Percentiles rank a stretch among this genome's conserved stretches.
Conservation (phyloP, 768 basidiomycete genomes). For the Tricholoma bakamatsutake region DNA sequence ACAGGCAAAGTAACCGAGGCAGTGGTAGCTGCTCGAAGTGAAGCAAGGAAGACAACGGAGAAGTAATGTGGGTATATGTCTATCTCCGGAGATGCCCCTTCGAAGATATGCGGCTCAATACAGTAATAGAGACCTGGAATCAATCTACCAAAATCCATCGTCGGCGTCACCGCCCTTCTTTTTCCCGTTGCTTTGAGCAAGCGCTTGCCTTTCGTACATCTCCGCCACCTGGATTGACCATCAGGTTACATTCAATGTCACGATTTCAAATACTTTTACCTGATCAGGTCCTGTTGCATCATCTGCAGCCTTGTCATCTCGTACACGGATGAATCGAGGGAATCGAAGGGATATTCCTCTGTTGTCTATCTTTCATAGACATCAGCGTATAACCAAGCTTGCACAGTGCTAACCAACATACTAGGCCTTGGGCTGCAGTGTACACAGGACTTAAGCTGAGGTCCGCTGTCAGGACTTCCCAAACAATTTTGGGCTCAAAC, state of each 20-base stretch:
- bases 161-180: slow-evolving; percentile 67
- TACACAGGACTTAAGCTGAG: slow-evolving; percentile 95
- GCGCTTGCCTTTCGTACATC: slow-evolving; percentile 86
- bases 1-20: slow-evolving; percentile 45
- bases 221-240: slow-evolving; percentile 64
- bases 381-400: slow-evolving; percentile 5
- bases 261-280: slow-evolving; percentile 34
- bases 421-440: slow-evolving; percentile 88
- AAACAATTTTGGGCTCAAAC: slow-evolving; percentile 96
- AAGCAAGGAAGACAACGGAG: slow-evolving; percentile 31
- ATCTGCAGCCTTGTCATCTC: slow-evolving; percentile 91
- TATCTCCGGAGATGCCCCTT: slow-evolving; percentile 17
- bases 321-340: slow-evolving; percentile 86
- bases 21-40: slow-evolving; percentile 36
- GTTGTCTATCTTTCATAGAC: slow-evolving; percentile 58
- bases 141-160: slow-evolving; percentile 71
- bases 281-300: slow-evolving; percentile 93
- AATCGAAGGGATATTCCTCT: slow-evolving; percentile 95
- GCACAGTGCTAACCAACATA: slow-evolving; percentile 29
- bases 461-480: slow-evolving; percentile 98
- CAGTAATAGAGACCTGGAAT: slow-evolving; percentile 4
- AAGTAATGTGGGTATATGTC: slow-evolving; percentile 12
- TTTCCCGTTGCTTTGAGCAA: slow-evolving; percentile 68
- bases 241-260: slow-evolving; percentile 1
- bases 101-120: slow-evolving; percentile 21